Conservation (phyloP, 2,329 filamentous ascomycete species). For the Pleoardoris graminearum region DNA sequence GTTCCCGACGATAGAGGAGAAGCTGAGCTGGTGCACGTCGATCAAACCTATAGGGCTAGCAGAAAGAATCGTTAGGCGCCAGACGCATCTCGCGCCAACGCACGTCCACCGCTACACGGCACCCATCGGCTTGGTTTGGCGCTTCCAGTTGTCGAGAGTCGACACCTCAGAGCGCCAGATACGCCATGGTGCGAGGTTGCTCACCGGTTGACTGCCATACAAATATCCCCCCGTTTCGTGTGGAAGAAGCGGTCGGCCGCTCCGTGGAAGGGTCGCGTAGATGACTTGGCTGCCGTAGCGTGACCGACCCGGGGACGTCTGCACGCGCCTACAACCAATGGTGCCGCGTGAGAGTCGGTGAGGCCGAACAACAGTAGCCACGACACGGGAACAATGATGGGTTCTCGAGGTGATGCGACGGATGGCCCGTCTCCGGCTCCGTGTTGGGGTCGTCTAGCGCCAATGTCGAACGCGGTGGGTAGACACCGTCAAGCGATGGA, state of each 20-base stretch:
- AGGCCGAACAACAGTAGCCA: constrained; percentile 7
- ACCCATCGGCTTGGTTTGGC: neutral
- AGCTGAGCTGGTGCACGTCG: too few relatives aligned
- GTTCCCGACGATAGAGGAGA: too few relatives aligned
- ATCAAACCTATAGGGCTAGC: too few relatives aligned
- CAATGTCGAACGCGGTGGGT: constrained; percentile 6
- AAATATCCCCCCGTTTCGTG: constrained; percentile 2
- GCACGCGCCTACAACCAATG: constrained; percentile 13
- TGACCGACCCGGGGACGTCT: constrained; percentile 6
- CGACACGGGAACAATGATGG: constrained; percentile 2
- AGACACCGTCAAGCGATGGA: constrained; percentile 7
- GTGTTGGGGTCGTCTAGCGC: constrained; percentile 5
- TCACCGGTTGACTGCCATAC: constrained; percentile 22
- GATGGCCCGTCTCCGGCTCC: constrained; percentile 3
- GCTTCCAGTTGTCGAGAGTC: neutral
- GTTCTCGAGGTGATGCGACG: constrained; percentile 4
- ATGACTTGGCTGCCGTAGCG: constrained; percentile 13
- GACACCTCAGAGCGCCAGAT: neutral
- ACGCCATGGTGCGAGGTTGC: neutral
- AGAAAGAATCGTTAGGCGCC: too few relatives aligned
- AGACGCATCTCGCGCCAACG: too few relatives aligned
- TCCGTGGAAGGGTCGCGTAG: constrained; percentile 13
- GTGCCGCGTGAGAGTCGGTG: constrained; percentile 9
- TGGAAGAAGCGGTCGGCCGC: constrained; percentile 22
- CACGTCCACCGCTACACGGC: neutral